phyloP scores from a whole-genome alignment of 345 rosid species.

The Geranium rotundifolium region DNA sequence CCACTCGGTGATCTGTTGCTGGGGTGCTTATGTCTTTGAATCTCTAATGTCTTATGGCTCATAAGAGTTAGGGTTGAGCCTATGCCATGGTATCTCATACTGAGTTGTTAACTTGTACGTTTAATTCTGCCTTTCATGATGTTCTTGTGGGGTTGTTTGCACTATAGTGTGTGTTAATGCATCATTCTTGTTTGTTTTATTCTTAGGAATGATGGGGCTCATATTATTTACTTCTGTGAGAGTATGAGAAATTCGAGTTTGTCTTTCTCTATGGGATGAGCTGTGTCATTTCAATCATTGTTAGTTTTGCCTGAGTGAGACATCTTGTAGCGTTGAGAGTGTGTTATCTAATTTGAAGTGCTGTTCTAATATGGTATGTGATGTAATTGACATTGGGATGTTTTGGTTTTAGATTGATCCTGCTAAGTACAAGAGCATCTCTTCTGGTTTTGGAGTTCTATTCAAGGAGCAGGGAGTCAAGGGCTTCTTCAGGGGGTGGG shows the following conservation, averaged over 20 bases:
- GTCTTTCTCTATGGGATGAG: no score
- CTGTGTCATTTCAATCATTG: no score
- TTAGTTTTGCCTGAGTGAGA: no score
- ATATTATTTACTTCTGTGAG: no score
- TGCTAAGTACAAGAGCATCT: constrained; percentile 77
- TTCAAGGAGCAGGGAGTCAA: constrained; percentile 79
- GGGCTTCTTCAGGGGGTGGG: constrained; percentile 99
- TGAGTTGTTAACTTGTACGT: neutral
- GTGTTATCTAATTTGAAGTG: no score
- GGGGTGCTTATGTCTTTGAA: neutral
- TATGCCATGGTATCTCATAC: neutral
- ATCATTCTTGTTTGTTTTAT: no score
- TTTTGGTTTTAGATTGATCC: constrained; percentile 64
- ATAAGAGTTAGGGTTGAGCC: neutral
- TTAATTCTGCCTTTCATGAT: neutral
- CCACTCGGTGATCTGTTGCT: neutral
- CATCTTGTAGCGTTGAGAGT: neutral
- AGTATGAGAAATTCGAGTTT: no score
- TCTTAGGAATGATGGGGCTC: neutral
- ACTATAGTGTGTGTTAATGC: no score
- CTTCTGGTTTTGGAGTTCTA: constrained; percentile 85
- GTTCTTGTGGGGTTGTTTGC: neutral
- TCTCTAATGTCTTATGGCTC: neutral
- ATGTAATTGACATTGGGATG: neutral
- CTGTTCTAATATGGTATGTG: neutral